Evolutionary conservation across 2,329 filamentous ascomycete genomes (phyloP).

Genomic region (Fusarium sp.): DNA sequence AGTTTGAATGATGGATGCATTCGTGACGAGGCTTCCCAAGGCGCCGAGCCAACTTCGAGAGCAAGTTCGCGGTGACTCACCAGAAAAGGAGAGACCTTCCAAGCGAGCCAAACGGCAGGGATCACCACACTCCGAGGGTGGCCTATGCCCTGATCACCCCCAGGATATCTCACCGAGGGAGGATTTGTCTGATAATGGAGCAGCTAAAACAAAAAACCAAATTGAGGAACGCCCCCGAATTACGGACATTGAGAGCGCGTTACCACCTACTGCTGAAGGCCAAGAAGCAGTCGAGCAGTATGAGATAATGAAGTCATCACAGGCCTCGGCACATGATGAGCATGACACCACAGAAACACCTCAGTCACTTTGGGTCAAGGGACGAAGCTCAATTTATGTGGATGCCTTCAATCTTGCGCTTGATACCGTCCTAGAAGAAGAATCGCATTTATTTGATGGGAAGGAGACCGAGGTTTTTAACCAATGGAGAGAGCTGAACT

Average conservation of each 20-base stretch:
- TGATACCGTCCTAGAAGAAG: slow-evolving; percentile 88
- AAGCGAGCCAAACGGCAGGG: slow-evolving; percentile 47
- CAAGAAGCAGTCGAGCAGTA: slow-evolving; percentile 82
- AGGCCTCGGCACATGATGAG: slow-evolving; percentile 48
- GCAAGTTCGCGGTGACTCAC: slow-evolving; percentile 11
- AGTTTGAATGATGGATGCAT: slow-evolving; percentile 50
- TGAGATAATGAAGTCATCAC: slow-evolving; percentile 72
- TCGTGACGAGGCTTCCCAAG: slow-evolving; percentile 46
- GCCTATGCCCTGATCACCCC: slow-evolving; percentile 35
- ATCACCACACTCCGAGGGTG: slow-evolving; percentile 32
- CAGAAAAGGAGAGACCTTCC: slow-evolving; percentile 36
- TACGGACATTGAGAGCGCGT: slow-evolving; percentile 59
- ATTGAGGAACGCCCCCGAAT: slow-evolving; percentile 26
- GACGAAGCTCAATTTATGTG: slow-evolving; percentile 91
- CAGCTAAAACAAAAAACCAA: slow-evolving; percentile 27
- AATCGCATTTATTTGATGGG: slow-evolving; percentile 85
- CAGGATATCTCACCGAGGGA: slow-evolving; percentile 2
- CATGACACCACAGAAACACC: slow-evolving; percentile 54
- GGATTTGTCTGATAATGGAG: slow-evolving; percentile 20
- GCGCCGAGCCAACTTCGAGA: slow-evolving; percentile 18
- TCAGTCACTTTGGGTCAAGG: slow-evolving; percentile 69
- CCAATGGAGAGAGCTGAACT: slow-evolving; percentile 76
- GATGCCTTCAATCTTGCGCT: slow-evolving; percentile 96
- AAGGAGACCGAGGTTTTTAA: slow-evolving; percentile 81
- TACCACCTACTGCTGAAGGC: slow-evolving; percentile 74